Conservation (phyloP, 495 filamentous ascomycete genomes). For the Astrothelium subdiscretum region DNA sequence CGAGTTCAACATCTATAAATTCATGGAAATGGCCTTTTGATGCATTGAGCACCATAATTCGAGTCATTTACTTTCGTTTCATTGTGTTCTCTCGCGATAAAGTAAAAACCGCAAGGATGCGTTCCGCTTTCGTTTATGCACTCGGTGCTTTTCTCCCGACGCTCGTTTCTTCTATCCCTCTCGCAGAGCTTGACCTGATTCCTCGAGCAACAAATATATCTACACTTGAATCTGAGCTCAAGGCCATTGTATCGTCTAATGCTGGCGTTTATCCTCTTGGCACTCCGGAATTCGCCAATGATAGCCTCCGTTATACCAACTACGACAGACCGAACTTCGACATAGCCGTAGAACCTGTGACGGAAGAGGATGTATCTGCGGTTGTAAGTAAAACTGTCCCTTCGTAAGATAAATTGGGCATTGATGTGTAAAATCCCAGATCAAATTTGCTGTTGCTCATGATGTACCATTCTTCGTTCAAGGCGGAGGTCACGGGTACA, state of each 20-base stretch:
- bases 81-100: neutral
- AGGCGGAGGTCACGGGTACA: neutral
- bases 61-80: neutral
- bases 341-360: neutral
- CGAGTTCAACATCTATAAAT: neutral
- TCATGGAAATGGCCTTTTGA: neutral
- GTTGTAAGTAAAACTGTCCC: neutral
- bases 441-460: neutral
- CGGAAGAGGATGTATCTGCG: neutral
- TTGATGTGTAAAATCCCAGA: neutral
- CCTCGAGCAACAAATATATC: neutral
- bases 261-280: neutral
- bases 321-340: neutral
- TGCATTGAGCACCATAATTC: neutral
- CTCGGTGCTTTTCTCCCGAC: neutral
- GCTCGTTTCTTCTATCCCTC: neutral
- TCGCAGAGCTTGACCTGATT: neutral
- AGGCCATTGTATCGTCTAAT: neutral
- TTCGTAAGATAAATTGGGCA: neutral
- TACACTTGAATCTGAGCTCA: neutral
- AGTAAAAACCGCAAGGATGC: neutral
- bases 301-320: neutral
- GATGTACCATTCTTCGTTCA: neutral
- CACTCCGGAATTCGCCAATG: neutral
- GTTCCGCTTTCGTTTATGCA: neutral